Conservation (phyloP, 495 filamentous ascomycete genomes). For the Annulohypoxylon bovei region DNA sequence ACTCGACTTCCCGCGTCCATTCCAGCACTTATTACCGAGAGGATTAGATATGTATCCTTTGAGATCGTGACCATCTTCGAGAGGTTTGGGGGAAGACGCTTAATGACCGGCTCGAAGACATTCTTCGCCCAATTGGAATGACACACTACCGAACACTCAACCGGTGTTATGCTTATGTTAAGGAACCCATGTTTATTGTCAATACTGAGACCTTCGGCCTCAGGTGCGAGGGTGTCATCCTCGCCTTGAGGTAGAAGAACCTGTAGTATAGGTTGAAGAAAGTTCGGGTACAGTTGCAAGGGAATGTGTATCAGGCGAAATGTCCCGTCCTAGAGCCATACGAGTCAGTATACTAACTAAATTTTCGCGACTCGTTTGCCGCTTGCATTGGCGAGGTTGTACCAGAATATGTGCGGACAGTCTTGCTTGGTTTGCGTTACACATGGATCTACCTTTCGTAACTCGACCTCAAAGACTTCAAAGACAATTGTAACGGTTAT, state of each 20-base stretch:
- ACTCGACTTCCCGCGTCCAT: conserved; percentile 95
- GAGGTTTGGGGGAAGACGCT: conserved; percentile 56
- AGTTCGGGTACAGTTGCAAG: conserved; percentile 78
- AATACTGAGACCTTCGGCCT: conserved; percentile 52
- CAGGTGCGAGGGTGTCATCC: conserved; percentile 42
- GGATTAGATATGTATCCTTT: conserved; percentile 83
- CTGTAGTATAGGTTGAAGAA: conserved; percentile 83
- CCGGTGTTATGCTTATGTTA: conserved; percentile 90
- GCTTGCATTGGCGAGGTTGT: conserved; percentile 31
- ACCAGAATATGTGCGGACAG: conserved; percentile 33
- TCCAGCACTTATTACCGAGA: conserved; percentile 87
- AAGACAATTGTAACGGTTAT: conserved; percentile 17
- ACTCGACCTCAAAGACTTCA: conserved; percentile 13
- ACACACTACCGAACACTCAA: conserved; percentile 94
- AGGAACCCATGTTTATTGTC: conserved; percentile 79
- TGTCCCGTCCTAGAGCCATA: conserved; percentile 75
- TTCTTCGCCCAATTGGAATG: conserved; percentile 73
- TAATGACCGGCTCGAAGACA: conserved; percentile 78
- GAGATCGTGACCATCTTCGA: conserved; percentile 74
- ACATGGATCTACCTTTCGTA: conserved; percentile 25
- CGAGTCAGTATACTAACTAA: conserved; percentile 27
- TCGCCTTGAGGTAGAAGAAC: conserved; percentile 72
- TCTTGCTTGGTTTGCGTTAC: conserved; percentile 28
- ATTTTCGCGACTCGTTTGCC: conserved; percentile 20
- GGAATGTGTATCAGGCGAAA: conserved; percentile 93